Evolutionary conservation across 768 basidiomycete genomes (phyloP), one percentile per base, ranked within the genome.

Genomic region (Multifurca ochricompacta): DNA sequence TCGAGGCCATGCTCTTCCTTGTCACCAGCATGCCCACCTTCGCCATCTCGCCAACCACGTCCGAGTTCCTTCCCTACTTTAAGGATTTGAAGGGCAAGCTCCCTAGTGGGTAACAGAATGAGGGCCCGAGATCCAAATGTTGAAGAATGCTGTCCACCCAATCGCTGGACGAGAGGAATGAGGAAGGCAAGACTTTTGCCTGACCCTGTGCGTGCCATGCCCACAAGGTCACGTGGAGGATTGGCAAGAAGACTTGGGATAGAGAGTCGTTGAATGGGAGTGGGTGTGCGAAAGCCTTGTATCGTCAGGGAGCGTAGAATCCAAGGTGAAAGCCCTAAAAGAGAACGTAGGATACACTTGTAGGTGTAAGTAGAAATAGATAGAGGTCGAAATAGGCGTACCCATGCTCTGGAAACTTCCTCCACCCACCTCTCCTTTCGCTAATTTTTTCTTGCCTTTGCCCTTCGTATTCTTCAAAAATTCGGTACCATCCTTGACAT

Each of bases 371-470:
- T 58, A 48, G 5, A 43, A 31, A 21, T 44, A 8, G 18, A 36
- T 23, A 23, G 27, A 16, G 34, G 32, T 27, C 10, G 4, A 8
- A 59, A 10, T 9, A 48, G 27, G 75, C 82, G 50, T 51, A 91
- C 91, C 91, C 90, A 97, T 92, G 78, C 84, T 87, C 68, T 96
- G 93, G 63, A 96, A 97, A 59, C 91, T 95, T 18, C 93, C 93
- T 28, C 93, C 93, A 30, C 93, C 93, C 11, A 89, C 77, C 64
- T 91, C 85, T 16, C 83, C 84, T 66, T 87, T 91, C 3, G 69
- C 70, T 25, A 83, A 66, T 64, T 85, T 89, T 18, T 73, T 70
- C 66, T 86, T 87, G 8, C 81, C 82, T 66, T 86, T 87, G 8
- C 81, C 82, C 63, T 87, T 91, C 11, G 80, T 74, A 62, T 82